Conservation (phyloP, 495 filamentous ascomycete species). For the Trichoderma erinaceum region DNA sequence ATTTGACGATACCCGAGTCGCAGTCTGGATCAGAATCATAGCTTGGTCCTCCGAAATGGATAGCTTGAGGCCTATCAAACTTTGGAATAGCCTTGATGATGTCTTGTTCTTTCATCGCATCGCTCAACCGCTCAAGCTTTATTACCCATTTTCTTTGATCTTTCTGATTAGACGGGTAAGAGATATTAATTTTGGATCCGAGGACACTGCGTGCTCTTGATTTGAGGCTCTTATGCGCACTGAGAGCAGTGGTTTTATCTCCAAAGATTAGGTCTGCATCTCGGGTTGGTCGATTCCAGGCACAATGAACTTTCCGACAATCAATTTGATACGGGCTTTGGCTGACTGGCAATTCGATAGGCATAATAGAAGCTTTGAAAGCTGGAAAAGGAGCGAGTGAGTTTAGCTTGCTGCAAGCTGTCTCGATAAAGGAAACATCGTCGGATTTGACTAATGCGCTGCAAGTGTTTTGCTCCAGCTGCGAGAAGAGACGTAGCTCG, state of each 20-base stretch:
- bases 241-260: background rate
- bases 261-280: conserved; percentile 29
- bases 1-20: background rate
- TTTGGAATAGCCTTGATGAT: background rate
- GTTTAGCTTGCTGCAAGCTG: background rate
- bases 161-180: background rate
- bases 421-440: background rate
- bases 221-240: background rate
- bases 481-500: background rate
- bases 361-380: background rate
- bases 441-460: background rate
- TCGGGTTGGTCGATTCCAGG: conserved; percentile 27
- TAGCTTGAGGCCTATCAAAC: background rate
- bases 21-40: background rate
- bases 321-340: conserved; percentile 25
- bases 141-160: background rate
- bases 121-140: background rate
- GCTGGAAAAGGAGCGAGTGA: background rate
- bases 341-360: conserved; percentile 19
- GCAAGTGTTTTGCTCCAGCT: background rate
- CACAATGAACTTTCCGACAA: conserved; percentile 27
- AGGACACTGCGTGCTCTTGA: background rate
- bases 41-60: background rate
- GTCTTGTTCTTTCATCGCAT: background rate
- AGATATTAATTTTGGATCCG: background rate